phyloP scores from a whole-genome alignment of 129 eudicot species.

The Kitagawia praeruptora region DNA sequence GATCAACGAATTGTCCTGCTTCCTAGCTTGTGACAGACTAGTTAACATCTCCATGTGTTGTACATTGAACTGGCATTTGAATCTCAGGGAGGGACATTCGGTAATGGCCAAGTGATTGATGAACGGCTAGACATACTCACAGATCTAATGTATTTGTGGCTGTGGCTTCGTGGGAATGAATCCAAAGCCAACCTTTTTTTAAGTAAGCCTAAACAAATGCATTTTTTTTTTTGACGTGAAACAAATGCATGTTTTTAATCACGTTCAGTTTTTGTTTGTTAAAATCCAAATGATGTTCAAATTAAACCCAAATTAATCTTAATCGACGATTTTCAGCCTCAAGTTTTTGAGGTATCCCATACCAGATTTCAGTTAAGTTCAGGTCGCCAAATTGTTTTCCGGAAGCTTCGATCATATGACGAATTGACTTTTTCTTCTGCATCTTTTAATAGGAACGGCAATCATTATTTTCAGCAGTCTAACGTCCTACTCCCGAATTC shows the following conservation, averaged over 20 bases:
- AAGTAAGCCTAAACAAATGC: neutral
- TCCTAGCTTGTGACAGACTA: too few relatives aligned
- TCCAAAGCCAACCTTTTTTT: neutral
- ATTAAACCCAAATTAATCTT: neutral
- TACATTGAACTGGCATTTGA: neutral
- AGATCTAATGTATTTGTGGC: neutral
- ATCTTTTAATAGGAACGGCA: too few relatives aligned
- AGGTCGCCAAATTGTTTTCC: neutral
- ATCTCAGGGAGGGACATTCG: neutral
- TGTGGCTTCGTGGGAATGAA: neutral
- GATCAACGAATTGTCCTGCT: too few relatives aligned
- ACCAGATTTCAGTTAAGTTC: constrained; percentile 1
- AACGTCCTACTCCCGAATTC: too few relatives aligned
- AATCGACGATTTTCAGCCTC: neutral
- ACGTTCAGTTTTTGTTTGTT: neutral
- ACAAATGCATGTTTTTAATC: neutral
- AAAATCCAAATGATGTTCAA: neutral
- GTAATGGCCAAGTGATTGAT: neutral
- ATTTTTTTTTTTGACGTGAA: too few relatives aligned
- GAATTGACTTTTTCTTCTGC: too few relatives aligned
- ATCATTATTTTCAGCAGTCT: too few relatives aligned
- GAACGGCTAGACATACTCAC: neutral
- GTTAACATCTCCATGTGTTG: neutral
- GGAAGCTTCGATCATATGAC: neutral
- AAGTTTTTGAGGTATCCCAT: neutral